Conservation (phyloP, 768 basidiomycete species). For the Hypsizygus marmoreus region DNA sequence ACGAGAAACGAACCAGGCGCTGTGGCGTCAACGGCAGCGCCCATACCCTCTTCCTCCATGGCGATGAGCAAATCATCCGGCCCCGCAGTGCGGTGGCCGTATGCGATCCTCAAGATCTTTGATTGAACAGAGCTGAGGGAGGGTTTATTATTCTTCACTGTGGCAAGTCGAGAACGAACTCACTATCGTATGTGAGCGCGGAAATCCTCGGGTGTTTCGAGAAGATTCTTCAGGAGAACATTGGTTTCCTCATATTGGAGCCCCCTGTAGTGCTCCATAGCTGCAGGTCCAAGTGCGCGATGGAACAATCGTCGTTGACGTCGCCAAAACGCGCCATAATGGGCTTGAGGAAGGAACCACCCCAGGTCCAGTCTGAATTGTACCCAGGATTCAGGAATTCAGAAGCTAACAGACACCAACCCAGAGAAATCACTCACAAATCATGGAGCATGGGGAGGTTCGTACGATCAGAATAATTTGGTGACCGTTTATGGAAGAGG, state of each 20-base stretch:
- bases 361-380: conserved; percentile 18
- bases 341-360: too few species aligned
- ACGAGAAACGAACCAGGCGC: conserved; percentile 60
- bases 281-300: conserved; percentile 48
- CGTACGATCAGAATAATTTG: conserved; percentile 57
- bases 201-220: conserved; percentile 44
- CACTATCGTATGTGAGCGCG: conserved; percentile 54
- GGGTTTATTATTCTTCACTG: not conserved
- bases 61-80: too few species aligned
- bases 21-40: conserved; percentile 46
- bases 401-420: not conserved
- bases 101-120: too few species aligned
- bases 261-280: conserved; percentile 42
- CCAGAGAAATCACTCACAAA: conserved; percentile 32
- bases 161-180: conserved; percentile 12
- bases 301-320: conserved; percentile 55
- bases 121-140: conserved; percentile 24
- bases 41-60: too few species aligned
- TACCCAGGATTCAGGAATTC: not conserved
- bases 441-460: conserved; percentile 51
- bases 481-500: conserved; percentile 56
- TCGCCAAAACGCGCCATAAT: conserved; percentile 53
- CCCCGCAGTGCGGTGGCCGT: too few species aligned
- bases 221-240: conserved; percentile 43
- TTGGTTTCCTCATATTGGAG: conserved; percentile 48